phyloP scores from a whole-genome alignment of 2,329 filamentous ascomycete species.

The Diplodia mutila region DNA sequence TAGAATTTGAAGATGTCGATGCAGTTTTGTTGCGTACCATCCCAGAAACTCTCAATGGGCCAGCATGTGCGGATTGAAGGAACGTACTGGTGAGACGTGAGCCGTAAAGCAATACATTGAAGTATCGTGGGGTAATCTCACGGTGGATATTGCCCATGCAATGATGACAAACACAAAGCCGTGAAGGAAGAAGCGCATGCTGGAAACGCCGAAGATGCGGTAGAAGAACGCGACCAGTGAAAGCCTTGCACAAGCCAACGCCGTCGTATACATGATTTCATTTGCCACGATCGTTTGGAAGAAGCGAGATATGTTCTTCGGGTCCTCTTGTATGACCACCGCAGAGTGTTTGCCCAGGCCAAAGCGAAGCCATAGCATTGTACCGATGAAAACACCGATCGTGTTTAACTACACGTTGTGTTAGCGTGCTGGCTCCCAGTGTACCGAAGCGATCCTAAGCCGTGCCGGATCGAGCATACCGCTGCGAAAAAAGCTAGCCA shows the following conservation, averaged over 20 bases:
- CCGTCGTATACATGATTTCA: not conserved
- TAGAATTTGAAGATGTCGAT: not conserved
- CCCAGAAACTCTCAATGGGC: constrained; percentile 1
- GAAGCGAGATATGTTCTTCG: not conserved
- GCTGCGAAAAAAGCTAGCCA: not conserved
- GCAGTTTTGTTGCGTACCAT: not conserved
- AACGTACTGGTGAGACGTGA: not conserved
- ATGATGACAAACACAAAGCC: not conserved
- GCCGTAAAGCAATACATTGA: not conserved
- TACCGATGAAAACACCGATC: not conserved
- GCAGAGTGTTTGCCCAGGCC: not conserved
- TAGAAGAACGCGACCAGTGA: not conserved
- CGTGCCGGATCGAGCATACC: not conserved
- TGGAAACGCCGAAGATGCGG: not conserved
- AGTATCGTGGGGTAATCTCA: not conserved
- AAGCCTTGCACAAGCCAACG: not conserved
- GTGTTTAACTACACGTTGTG: not conserved
- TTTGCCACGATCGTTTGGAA: not conserved
- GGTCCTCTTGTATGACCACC: not conserved
- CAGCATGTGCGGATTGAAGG: not conserved
- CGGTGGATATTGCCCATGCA: not conserved
- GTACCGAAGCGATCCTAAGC: no score
- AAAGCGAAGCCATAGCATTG: not conserved
- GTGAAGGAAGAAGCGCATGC: not conserved
- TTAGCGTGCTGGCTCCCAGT: not conserved